Percentiles rank a stretch among this genome's conserved stretches.
These are phyloP conservation scores for Macrolepiota dolichaula DNA, from an alignment of 768 basidiomycete genomes.

Conservation along the genomic window DNA sequence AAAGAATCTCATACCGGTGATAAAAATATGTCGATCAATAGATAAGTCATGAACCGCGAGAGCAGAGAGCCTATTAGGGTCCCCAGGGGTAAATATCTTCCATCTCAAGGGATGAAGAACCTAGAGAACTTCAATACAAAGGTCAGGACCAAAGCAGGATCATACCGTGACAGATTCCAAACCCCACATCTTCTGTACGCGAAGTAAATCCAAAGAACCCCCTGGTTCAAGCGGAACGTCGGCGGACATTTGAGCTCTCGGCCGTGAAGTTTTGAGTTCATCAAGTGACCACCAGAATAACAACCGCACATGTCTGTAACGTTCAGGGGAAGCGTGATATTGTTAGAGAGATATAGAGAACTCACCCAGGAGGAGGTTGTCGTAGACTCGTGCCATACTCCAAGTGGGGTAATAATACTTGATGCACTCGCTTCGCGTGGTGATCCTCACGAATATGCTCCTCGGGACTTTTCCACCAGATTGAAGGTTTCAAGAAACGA, in stretches of 20 bases:
- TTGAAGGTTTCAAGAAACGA: not conserved
- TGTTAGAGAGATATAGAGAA: not conserved
- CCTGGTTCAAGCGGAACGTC: conserved; percentile 4
- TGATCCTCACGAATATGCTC: conserved; percentile 9
- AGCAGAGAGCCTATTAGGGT: conserved; percentile 4
- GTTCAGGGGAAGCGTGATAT: not conserved
- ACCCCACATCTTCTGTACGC: not conserved
- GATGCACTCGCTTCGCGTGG: not conserved
- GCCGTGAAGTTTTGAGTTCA: not conserved
- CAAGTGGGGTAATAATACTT: not conserved
- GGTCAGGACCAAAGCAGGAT: not conserved
- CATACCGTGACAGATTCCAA: conserved; percentile 3
- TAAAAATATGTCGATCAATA: not conserved
- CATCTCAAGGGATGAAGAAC: conserved; percentile 6
- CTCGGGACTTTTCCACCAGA: conserved; percentile 6
- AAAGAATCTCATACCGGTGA: conserved; percentile 1
- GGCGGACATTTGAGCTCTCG: conserved; percentile 3
- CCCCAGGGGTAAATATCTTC: not conserved
- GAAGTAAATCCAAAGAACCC: conserved; percentile 6
- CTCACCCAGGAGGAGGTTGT: conserved; percentile 4
- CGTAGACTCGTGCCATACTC: not conserved
- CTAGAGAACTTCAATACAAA: not conserved
- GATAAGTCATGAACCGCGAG: not conserved
- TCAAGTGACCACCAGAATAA: conserved; percentile 10
- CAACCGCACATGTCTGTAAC: conserved; percentile 1